phyloP scores from a whole-genome alignment of 176 grass and related monocot genomes.

The Dactylis glomerata region DNA sequence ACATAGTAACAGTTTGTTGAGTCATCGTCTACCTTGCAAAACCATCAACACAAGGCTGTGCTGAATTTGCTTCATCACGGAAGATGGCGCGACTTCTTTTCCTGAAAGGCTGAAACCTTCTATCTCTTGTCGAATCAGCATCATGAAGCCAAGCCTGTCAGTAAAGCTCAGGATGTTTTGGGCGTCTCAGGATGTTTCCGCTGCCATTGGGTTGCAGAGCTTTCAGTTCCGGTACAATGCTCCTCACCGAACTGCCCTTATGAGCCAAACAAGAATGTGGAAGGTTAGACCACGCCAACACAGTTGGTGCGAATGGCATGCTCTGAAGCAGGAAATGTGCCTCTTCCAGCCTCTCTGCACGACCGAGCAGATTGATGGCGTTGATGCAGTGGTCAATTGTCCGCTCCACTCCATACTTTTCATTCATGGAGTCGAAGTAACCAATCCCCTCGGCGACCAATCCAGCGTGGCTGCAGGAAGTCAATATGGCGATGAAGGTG shows the following conservation, averaged over 20 bases:
- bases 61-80: no score
- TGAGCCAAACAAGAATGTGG: conserved; percentile 50
- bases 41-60: no score
- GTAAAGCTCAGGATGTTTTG: neutral
- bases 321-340: conserved; percentile 36
- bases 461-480: conserved; percentile 48
- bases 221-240: conserved; percentile 36
- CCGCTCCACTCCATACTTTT: conserved; percentile 39
- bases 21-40: neutral
- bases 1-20: neutral
- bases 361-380: conserved; percentile 44
- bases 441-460: conserved; percentile 41
- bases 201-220: neutral
- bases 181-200: neutral
- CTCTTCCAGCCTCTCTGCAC: conserved; percentile 43
- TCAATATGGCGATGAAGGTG: conserved; percentile 53
- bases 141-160: neutral
- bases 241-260: conserved; percentile 12
- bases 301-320: conserved; percentile 30
- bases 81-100: no score
- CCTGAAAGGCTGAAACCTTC: no score
- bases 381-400: conserved; percentile 42
- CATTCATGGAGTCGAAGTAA: conserved; percentile 46
- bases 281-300: conserved; percentile 47
- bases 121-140: no score